Evolutionary conservation across 2,329 filamentous ascomycete species (phyloP), one percentile per base, ranked within the genome.

Genomic region (Clarireedia paspali): DNA sequence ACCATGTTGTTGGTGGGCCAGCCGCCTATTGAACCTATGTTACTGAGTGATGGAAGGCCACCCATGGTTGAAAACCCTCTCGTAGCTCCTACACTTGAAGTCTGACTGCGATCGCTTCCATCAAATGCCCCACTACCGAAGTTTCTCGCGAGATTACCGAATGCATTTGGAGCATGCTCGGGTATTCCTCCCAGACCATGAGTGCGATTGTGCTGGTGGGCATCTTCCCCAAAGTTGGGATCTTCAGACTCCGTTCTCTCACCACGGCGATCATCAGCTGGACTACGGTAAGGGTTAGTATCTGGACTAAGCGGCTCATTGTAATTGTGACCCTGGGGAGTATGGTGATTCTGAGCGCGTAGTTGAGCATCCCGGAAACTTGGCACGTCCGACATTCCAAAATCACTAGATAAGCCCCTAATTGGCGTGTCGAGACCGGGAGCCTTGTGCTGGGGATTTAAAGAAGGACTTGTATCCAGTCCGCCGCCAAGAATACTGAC

Each of bases 221-320:
- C 46, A 23, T 68, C 66, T 6, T 53, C 62, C 15, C 66, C 67
- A 51, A 61, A 67, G 20, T 58, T 64, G 6, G 79, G 76, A 12
- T 76, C 73, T 36, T 70, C 66, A 48, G 75, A 73, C 46, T 87
- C 80, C 47, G 79, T 77, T 17, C 81, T 81, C 48, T 89, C 84
- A 24, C 42, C 34, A 39, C 48, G 54, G 30, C 30, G 30, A 15
- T 56, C 54, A 39, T 86, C 88, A 6, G 88, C 83, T 2, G 94
- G 94, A 70, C 92, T 97, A 61, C 91, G 89, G 69, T 94, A 99
- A 1, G 94, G 94, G 68, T 99, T 99, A 3, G 94, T 97, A 66
- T 95, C 89, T 10, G 94, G 94, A 69, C 92, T 97, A 67, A 89
- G 82, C 0, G 88, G 87, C 57, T 90, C 88, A 61, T 85, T 77